These are phyloP conservation scores for Suillus brevipes DNA, from an alignment of 768 basidiomycete species.

Conservation along the genomic window DNA sequence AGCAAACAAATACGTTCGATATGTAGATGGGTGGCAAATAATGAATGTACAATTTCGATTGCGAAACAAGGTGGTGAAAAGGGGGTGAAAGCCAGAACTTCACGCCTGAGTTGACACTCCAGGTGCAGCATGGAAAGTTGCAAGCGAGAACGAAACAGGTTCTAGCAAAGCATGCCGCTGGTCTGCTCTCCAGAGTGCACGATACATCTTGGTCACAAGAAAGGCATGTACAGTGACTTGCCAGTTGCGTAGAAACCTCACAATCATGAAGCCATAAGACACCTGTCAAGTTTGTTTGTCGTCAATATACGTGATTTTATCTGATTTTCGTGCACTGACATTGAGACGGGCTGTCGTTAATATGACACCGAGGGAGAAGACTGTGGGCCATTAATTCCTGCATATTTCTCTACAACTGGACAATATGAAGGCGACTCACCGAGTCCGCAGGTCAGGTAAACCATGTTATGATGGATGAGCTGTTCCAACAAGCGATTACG, in stretches of 20 bases:
- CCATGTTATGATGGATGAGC: background rate
- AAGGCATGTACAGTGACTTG: conserved; percentile 4
- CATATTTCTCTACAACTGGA: too few species aligned
- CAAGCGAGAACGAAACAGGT: background rate
- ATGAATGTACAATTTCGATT: background rate
- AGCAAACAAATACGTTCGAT: background rate
- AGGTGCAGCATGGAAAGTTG: background rate
- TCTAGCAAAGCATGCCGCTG: background rate
- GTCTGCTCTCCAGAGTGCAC: background rate
- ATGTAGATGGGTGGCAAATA: background rate
- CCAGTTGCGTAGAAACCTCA: conserved; percentile 4
- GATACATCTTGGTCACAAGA: conserved; percentile 5
- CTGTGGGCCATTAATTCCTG: background rate
- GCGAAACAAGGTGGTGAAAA: background rate
- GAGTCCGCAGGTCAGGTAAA: conserved; percentile 2
- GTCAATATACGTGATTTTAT: background rate
- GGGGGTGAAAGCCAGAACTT: background rate
- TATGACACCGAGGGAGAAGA: background rate
- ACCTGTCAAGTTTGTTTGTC: background rate
- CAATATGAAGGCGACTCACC: background rate
- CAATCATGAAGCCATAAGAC: conserved; percentile 4
- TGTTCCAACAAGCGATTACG: background rate
- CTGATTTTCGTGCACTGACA: background rate
- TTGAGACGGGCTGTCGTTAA: background rate
- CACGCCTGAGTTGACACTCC: background rate